Conservation (phyloP, 2,329 filamentous ascomycete species). For the Trichoderma lentiforme region DNA sequence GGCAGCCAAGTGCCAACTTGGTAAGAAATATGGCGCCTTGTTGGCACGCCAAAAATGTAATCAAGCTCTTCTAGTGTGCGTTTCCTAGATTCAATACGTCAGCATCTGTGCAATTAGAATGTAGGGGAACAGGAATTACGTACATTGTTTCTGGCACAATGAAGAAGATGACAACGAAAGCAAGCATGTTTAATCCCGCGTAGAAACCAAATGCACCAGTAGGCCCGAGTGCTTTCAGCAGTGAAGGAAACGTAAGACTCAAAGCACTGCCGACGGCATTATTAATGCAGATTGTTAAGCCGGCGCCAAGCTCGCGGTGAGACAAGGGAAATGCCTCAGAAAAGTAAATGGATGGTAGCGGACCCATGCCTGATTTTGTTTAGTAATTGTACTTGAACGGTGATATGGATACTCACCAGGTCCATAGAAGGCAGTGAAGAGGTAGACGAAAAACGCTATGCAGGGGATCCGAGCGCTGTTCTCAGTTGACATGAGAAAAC, state of each 20-base stretch:
- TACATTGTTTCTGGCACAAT: conserved; percentile 54
- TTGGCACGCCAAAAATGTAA: conserved; percentile 37
- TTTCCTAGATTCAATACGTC: conserved; percentile 22
- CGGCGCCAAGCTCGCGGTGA: conserved; percentile 42
- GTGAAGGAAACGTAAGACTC: conserved; percentile 45
- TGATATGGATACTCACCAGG: conserved; percentile 30
- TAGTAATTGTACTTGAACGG: not conserved
- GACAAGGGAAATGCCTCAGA: conserved; percentile 52
- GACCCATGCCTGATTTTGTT: conserved; percentile 28
- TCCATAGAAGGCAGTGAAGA: conserved; percentile 45
- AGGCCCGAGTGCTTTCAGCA: conserved; percentile 37
- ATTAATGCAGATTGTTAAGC: conserved; percentile 32
- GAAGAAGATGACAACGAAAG: conserved; percentile 62
- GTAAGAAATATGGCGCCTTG: conserved; percentile 31
- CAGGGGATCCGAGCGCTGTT: conserved; percentile 41
- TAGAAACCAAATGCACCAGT: conserved; percentile 59
- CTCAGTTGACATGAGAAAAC: conserved; percentile 43
- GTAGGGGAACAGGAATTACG: not conserved
- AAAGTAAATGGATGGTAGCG: conserved; percentile 41
- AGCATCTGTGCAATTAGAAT: not conserved
- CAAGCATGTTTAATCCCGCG: conserved; percentile 55
- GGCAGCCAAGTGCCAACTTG: conserved; percentile 34
- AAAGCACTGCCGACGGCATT: conserved; percentile 29
- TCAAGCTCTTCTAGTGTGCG: conserved; percentile 41
- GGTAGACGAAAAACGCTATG: conserved; percentile 49